These are phyloP conservation scores for Bisporella sp. DNA, from an alignment of 2,329 filamentous ascomycete species.

Conservation along the genomic window DNA sequence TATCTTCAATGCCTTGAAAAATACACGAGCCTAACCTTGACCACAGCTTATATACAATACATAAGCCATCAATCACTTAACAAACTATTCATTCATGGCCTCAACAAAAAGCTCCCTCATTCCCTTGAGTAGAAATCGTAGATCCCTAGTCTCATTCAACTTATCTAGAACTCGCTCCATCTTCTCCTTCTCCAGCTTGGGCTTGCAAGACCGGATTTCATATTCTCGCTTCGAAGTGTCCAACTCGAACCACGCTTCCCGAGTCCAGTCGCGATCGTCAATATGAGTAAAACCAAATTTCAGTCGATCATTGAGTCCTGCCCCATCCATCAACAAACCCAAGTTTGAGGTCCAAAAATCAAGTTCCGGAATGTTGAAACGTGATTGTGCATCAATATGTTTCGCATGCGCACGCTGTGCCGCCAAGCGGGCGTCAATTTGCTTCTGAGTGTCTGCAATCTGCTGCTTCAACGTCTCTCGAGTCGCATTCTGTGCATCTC, in stretches of 20 bases:
- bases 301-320: slow-evolving; percentile 73
- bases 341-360: slow-evolving; percentile 94
- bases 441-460: slow-evolving; percentile 60
- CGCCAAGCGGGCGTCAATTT: slow-evolving; percentile 63
- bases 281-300: slow-evolving; percentile 88
- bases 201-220: slow-evolving; percentile 71
- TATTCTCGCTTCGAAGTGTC: slow-evolving; percentile 78
- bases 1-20: neutral
- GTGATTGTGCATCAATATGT: slow-evolving; percentile 73
- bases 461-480: slow-evolving; percentile 53
- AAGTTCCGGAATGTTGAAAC: slow-evolving; percentile 87
- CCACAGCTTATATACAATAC: no score
- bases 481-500: slow-evolving; percentile 50
- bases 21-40: neutral
- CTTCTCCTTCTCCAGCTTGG: slow-evolving; percentile 73
- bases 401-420: slow-evolving; percentile 65
- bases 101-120: slow-evolving; percentile 76
- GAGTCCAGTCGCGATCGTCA: slow-evolving; percentile 79
- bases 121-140: slow-evolving; percentile 67
- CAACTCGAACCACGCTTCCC: slow-evolving; percentile 90
- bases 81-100: slow-evolving; percentile 38
- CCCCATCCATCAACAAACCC: slow-evolving; percentile 83
- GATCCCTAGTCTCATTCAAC: slow-evolving; percentile 73
- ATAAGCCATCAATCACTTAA: no score
- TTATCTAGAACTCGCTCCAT: slow-evolving; percentile 70